A percentile compares a stretch with the other conserved stretches of the same genome.
phyloP scores from a whole-genome alignment of 1,139 yeast genomes.

The Suhomyces atakaporum region DNA sequence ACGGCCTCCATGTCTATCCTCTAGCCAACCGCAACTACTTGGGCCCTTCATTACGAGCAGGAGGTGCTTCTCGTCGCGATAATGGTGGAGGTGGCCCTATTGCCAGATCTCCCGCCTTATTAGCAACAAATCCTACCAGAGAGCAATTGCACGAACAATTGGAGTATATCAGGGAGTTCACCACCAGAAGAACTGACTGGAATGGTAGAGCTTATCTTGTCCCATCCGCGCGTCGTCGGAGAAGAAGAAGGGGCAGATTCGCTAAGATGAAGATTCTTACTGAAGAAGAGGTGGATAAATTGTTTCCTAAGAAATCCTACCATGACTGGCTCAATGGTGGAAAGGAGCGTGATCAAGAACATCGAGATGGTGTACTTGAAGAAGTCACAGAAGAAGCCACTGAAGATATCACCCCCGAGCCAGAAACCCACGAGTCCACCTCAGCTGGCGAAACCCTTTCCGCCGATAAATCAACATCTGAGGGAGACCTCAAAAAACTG shows the following conservation, averaged over 20 bases:
- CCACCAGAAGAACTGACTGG: conserved; percentile 34
- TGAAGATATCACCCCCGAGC: background rate
- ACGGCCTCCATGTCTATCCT: conserved; percentile 55
- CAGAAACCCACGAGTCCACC: too few species aligned
- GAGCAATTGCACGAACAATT: conserved; percentile 40
- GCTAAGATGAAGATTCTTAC: conserved; percentile 57
- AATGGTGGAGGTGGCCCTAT: background rate
- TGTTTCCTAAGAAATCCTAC: conserved; percentile 68
- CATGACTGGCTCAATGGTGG: conserved; percentile 63
- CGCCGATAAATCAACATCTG: background rate
- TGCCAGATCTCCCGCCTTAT: conserved; percentile 4
- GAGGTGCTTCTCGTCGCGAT: background rate
- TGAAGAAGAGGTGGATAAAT: conserved; percentile 59
- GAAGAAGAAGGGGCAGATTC: conserved; percentile 41
- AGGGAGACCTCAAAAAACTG: background rate
- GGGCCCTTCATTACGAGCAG: conserved; percentile 1
- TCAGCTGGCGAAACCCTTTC: too few species aligned
- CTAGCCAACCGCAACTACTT: conserved; percentile 4
- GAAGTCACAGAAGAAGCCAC: conserved; percentile 28
- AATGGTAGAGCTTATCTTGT: conserved; percentile 24
- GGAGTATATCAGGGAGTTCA: conserved; percentile 36
- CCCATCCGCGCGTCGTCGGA: conserved; percentile 17
- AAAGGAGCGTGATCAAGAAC: conserved; percentile 39
- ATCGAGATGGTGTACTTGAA: conserved; percentile 36
- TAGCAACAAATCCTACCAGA: conserved; percentile 16